Percentiles rank a stretch among this genome's conserved stretches.
These are phyloP conservation scores for Blumeria hordei DNA, from an alignment of 2,329 filamentous ascomycete species.

Conservation along the genomic window DNA sequence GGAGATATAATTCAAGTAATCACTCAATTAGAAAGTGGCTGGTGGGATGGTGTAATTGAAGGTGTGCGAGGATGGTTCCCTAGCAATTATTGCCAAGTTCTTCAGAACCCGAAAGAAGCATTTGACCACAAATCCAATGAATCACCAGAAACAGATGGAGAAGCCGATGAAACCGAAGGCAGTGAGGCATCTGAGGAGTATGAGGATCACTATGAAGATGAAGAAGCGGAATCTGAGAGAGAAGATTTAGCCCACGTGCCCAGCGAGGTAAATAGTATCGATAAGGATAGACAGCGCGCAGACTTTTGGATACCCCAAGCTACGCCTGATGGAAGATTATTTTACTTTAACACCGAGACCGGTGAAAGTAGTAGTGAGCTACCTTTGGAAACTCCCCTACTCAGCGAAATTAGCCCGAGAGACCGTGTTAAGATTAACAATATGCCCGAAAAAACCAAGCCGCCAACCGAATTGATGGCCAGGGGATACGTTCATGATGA, in stretches of 20 bases:
- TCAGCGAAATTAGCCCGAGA: slow-evolving; percentile 62
- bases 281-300: slow-evolving; percentile 55
- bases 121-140: slow-evolving; percentile 32
- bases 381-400: slow-evolving; percentile 71
- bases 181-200: slow-evolving; percentile 43
- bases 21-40: slow-evolving; percentile 90
- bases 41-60: slow-evolving; percentile 98
- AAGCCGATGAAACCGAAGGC: slow-evolving; percentile 37
- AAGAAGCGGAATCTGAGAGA: slow-evolving; percentile 37
- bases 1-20: slow-evolving; percentile 97
- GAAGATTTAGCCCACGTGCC: slow-evolving; percentile 33
- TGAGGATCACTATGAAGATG: slow-evolving; percentile 32
- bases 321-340: slow-evolving; percentile 74
- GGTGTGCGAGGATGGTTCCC: slow-evolving; percentile 96
- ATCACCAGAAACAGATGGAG: slow-evolving; percentile 18
- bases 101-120: slow-evolving; percentile 51
- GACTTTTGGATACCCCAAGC: slow-evolving; percentile 98
- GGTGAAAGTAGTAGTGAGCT: slow-evolving; percentile 87
- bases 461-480: slow-evolving; percentile 77
- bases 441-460: slow-evolving; percentile 72
- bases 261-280: slow-evolving; percentile 34
- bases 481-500: slow-evolving; percentile 62
- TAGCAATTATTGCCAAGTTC: slow-evolving; percentile 89
- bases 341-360: slow-evolving; percentile 96
- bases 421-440: slow-evolving; percentile 71